These are phyloP conservation scores for Vaccinium vitisidaea DNA, from an alignment of 148 eudicot species.

Conservation along the genomic window DNA sequence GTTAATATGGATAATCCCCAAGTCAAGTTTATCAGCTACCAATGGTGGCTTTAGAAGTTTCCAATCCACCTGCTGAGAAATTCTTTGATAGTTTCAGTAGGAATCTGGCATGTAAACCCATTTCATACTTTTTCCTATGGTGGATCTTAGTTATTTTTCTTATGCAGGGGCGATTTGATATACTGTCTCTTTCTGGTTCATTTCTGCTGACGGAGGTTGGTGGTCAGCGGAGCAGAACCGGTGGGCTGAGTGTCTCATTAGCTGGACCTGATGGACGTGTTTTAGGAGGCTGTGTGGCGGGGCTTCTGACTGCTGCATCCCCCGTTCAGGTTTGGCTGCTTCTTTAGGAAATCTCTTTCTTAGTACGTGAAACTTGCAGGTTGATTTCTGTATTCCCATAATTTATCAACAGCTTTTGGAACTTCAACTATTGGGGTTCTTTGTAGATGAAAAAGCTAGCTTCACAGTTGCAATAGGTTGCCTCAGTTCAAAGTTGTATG, in stretches of 20 bases:
- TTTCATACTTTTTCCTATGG: neutral
- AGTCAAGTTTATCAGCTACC: neutral
- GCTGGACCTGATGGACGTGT: constrained; percentile 88
- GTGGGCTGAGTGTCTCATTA: constrained; percentile 75
- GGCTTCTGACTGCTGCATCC: constrained; percentile 73
- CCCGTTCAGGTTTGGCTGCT: constrained; percentile 69
- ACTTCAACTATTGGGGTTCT: neutral
- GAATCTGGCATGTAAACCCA: neutral
- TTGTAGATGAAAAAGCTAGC: neutral
- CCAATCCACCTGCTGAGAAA: neutral
- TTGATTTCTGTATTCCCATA: neutral
- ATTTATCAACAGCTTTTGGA: neutral
- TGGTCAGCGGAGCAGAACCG: constrained; percentile 69
- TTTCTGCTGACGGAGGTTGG: constrained; percentile 65
- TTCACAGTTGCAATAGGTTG: neutral
- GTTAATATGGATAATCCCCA: neutral
- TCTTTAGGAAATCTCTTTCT: neutral
- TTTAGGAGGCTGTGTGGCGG: constrained; percentile 85
- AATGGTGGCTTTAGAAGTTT: neutral
- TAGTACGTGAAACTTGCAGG: neutral
- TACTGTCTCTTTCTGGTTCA: constrained; percentile 82
- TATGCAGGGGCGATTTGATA: constrained; percentile 80
- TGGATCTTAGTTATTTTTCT: constrained; percentile 8
- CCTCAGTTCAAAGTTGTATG: neutral
- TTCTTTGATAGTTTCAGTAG: neutral